Evolutionary conservation across 2,329 filamentous ascomycete species (phyloP).

Genomic region (Zymoseptoria pseudotritici): DNA sequence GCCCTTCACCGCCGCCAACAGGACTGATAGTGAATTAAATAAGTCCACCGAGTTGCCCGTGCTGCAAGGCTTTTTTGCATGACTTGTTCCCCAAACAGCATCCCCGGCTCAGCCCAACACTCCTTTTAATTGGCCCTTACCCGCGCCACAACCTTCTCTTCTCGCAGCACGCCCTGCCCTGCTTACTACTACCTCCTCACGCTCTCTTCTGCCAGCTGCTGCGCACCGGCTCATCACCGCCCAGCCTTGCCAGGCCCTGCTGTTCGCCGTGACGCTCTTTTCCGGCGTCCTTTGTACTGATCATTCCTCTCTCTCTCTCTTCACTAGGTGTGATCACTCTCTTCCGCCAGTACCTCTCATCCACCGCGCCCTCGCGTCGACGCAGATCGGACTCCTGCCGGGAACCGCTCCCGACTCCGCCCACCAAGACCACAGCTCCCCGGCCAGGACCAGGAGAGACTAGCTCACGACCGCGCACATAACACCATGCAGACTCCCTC

Average conservation of each 20-base stretch:
- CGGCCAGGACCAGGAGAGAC: neutral
- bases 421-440: neutral
- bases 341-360: neutral
- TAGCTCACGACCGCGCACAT: neutral
- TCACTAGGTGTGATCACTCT: neutral
- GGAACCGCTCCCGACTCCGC: neutral
- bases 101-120: neutral
- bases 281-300: neutral
- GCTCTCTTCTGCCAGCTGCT: neutral
- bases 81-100: neutral
- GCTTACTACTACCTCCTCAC: conserved; percentile 1
- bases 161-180: neutral
- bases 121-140: neutral
- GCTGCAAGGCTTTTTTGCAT: neutral
- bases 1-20: neutral
- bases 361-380: neutral
- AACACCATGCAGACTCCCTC: conserved; percentile 1
- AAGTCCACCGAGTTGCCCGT: neutral
- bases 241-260: neutral
- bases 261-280: neutral
- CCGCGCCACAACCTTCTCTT: neutral
- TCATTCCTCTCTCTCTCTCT: neutral
- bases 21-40: neutral
- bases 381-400: neutral
- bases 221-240: neutral